A percentile compares a stretch with the other conserved stretches of the same genome.
Conservation (phyloP, 257 asterid genomes). For the Forsythia viridissima region DNA sequence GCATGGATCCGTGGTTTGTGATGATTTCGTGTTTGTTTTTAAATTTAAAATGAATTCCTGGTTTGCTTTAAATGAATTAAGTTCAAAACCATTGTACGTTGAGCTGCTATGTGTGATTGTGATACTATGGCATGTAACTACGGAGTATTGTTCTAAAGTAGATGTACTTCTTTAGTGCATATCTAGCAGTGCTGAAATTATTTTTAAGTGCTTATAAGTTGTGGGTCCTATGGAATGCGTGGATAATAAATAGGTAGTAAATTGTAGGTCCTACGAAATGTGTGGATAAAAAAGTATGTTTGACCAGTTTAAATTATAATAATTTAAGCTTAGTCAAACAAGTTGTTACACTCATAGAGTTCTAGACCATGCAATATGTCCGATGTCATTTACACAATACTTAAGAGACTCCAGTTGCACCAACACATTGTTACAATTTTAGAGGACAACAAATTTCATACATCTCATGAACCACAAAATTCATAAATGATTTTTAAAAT, state of each 20-base stretch:
- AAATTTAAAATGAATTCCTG: background rate
- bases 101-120: constrained; percentile 3
- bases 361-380: background rate
- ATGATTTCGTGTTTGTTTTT: background rate
- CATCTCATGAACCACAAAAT: background rate
- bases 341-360: background rate
- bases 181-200: too few relatives aligned
- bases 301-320: too few relatives aligned
- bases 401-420: background rate
- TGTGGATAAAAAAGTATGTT: too few relatives aligned
- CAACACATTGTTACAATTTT: background rate
- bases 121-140: background rate
- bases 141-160: background rate
- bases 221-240: too few relatives aligned
- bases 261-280: too few relatives aligned
- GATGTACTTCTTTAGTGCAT: background rate
- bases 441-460: background rate
- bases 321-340: too few relatives aligned
- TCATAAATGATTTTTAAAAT: background rate
- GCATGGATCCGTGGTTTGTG: background rate
- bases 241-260: too few relatives aligned
- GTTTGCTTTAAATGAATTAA: background rate
- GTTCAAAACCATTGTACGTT: background rate
- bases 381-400: background rate
- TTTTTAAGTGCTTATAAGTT: too few relatives aligned